Evolutionary conservation across 129 eudicot genomes (phyloP).

Genomic region (Scalesia atractyloides): DNA sequence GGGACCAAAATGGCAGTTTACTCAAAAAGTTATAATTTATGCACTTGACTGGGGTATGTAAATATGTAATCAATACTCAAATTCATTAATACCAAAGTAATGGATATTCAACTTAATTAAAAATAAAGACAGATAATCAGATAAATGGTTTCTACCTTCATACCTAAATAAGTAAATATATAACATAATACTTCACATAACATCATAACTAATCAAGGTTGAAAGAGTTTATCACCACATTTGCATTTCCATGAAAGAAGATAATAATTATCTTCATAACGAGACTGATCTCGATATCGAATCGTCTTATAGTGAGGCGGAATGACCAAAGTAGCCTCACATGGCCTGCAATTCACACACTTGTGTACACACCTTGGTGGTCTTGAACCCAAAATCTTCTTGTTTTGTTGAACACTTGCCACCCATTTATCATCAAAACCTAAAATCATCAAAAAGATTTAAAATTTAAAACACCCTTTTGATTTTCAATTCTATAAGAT

Average conservation of each 20-base stretch:
- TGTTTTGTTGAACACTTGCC: slow-evolving; percentile 24
- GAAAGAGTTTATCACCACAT: slow-evolving; percentile 81
- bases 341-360: slow-evolving; percentile 75
- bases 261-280: slow-evolving; percentile 73
- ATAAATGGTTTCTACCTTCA: slow-evolving; percentile 17
- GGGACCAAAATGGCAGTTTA: no score
- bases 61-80: slow-evolving; percentile 11
- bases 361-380: slow-evolving; percentile 75
- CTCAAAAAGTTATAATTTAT: neutral
- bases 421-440: slow-evolving; percentile 25
- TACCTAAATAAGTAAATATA: slow-evolving; percentile 1
- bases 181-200: slow-evolving; percentile 11
- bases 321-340: slow-evolving; percentile 64
- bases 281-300: slow-evolving; percentile 26
- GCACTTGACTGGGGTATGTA: neutral
- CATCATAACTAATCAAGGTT: slow-evolving; percentile 47
- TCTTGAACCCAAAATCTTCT: slow-evolving; percentile 59
- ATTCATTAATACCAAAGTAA: slow-evolving; percentile 7
- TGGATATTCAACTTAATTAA: slow-evolving; percentile 16
- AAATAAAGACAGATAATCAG: slow-evolving; percentile 13
- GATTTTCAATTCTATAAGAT: neutral
- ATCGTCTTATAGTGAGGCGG: slow-evolving; percentile 50
- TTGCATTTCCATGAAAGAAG: slow-evolving; percentile 94
- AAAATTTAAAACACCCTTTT: neutral
- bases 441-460: neutral